Conservation (phyloP, 306 rosid genomes). For the Quercus aquifolioides region DNA sequence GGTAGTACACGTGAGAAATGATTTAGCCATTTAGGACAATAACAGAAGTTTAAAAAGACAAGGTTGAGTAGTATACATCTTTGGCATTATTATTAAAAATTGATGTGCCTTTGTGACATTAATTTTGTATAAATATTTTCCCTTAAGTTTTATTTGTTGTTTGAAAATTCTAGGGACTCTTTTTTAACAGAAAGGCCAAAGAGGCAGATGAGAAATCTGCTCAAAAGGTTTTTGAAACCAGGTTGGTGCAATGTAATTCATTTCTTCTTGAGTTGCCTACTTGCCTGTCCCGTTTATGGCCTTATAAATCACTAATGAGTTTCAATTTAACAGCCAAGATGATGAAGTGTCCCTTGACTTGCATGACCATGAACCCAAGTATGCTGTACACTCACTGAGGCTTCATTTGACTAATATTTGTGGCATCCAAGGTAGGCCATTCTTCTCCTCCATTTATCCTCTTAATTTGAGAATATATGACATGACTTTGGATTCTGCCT, state of each 20-base stretch:
- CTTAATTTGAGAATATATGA: not conserved
- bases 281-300: not conserved
- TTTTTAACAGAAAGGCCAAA: slow-evolving; percentile 26
- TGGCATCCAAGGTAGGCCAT: slow-evolving; percentile 28
- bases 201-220: slow-evolving; percentile 38
- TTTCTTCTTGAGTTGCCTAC: not conserved
- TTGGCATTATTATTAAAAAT: not conserved
- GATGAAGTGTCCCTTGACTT: slow-evolving; percentile 31
- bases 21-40: not conserved
- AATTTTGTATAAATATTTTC: not conserved
- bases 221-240: slow-evolving; percentile 22
- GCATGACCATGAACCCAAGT: slow-evolving; percentile 27
- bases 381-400: slow-evolving; percentile 30
- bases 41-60: not conserved
- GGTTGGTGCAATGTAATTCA: slow-evolving; percentile 12
- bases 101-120: not conserved
- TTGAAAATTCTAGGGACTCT: slow-evolving; percentile 29
- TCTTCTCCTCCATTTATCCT: not conserved
- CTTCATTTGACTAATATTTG: slow-evolving; percentile 24
- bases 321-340: slow-evolving; percentile 17
- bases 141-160: not conserved
- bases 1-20: not conserved
- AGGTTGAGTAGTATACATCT: not conserved
- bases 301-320: slow-evolving; percentile 1
- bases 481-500: not conserved